Conservation (phyloP, 1,139 yeast species). For the Suzukiozyma palmioleophila region DNA sequence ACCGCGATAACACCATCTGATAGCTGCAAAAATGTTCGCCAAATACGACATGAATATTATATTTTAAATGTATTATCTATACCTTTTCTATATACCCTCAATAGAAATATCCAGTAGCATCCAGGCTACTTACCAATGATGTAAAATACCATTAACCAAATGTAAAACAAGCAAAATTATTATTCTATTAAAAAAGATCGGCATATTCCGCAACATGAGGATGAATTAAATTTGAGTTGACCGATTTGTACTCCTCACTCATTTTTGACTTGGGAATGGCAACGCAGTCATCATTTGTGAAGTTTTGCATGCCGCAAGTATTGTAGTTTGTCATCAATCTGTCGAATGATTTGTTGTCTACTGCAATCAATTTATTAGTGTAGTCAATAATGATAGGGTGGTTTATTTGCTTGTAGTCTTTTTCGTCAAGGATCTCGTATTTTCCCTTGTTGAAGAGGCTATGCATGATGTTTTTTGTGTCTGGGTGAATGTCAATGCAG, state of each 20-base stretch:
- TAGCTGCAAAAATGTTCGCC: not conserved
- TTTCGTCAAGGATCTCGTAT: conserved; percentile 15
- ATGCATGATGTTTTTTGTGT: conserved; percentile 30
- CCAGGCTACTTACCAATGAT: not conserved
- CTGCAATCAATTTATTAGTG: conserved; percentile 49
- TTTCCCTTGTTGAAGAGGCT: conserved; percentile 17
- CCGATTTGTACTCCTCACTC: not conserved
- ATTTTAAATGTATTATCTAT: not conserved
- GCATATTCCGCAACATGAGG: conserved; percentile 49
- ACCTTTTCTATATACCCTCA: conserved; percentile 1
- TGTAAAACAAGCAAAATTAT: not conserved
- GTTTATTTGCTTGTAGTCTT: conserved; percentile 12
- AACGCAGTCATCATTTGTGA: conserved; percentile 9
- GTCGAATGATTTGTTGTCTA: conserved; percentile 40
- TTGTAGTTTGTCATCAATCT: conserved; percentile 41
- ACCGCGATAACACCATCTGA: not conserved
- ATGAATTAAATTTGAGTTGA: conserved; percentile 26
- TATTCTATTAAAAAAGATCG: conserved; percentile 31
- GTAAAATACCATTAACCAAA: not conserved
- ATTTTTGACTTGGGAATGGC: conserved; percentile 1
- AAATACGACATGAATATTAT: not conserved
- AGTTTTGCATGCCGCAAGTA: conserved; percentile 34
- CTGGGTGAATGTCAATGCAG: conserved; percentile 44
- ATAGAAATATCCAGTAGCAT: not conserved
- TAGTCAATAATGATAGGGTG: conserved; percentile 55